phyloP scores from a whole-genome alignment of 768 basidiomycete species.

The Calocybe indica region DNA sequence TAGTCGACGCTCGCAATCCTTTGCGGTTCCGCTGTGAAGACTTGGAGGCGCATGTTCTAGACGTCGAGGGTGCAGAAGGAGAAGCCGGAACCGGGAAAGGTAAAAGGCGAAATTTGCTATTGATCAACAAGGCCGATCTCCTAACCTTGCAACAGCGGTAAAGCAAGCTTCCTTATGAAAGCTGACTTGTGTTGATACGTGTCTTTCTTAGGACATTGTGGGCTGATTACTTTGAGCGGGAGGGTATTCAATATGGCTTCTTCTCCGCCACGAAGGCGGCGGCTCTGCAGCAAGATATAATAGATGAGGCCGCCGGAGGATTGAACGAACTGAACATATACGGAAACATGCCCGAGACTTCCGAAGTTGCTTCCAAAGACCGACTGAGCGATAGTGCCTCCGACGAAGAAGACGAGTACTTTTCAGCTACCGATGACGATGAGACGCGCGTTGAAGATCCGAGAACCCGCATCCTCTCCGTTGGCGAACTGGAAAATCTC shows the following conservation, averaged over 20 bases:
- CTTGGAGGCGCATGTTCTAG: conserved; percentile 77
- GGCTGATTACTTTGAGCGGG: conserved; percentile 86
- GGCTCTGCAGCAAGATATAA: conserved; percentile 72
- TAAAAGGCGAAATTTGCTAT: conserved; percentile 66
- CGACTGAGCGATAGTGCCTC: conserved; percentile 9
- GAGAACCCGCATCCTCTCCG: conserved; percentile 74
- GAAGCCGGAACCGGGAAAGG: conserved; percentile 73
- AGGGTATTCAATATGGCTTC: conserved; percentile 78
- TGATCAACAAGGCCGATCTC: conserved; percentile 96
- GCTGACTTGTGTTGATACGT: background rate
- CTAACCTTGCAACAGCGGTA: conserved; percentile 84
- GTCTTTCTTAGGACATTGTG: conserved; percentile 55
- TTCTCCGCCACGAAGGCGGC: conserved; percentile 89
- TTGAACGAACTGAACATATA: conserved; percentile 10
- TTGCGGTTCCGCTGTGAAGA: conserved; percentile 90
- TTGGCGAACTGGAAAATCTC: conserved; percentile 81
- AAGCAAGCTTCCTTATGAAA: background rate
- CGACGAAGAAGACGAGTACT: conserved; percentile 35
- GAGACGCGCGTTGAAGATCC: conserved; percentile 47
- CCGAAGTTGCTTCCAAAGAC: conserved; percentile 13
- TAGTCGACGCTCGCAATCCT: conserved; percentile 95
- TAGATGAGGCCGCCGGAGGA: conserved; percentile 35
- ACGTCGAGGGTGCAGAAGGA: conserved; percentile 79
- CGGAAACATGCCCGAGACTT: conserved; percentile 11
- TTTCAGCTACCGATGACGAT: conserved; percentile 49